These are phyloP conservation scores for Durio zibethinus DNA, from an alignment of 345 rosid species.

Conservation along the genomic window DNA sequence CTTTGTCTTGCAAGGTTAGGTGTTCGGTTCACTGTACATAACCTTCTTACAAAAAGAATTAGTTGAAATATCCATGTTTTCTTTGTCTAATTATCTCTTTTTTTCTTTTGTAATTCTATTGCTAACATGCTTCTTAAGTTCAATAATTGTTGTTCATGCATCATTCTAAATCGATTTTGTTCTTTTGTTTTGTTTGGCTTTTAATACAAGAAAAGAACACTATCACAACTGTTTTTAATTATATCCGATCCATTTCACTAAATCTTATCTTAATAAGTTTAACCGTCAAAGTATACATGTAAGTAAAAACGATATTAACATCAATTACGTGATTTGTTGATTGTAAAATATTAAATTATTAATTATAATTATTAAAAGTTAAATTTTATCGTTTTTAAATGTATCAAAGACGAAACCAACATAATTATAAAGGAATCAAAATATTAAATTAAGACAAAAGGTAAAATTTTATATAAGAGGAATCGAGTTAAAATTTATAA, in stretches of 20 bases:
- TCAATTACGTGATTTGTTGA: no score
- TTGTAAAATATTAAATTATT: no score
- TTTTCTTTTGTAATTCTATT: neutral
- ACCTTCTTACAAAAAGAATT: neutral
- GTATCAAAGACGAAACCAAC: no score
- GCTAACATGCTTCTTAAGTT: neutral
- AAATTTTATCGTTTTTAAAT: no score
- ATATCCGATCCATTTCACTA: neutral
- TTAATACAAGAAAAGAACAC: conserved; percentile 9
- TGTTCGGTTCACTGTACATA: neutral
- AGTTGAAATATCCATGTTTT: neutral
- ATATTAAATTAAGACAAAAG: no score
- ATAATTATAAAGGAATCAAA: no score
- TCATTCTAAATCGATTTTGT: neutral
- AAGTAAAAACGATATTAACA: no score
- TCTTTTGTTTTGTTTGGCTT: neutral
- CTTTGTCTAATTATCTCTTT: conserved; percentile 3
- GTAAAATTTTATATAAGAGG: no score
- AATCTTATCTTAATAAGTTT: neutral
- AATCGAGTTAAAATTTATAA: no score
- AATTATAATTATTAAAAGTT: no score
- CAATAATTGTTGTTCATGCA: conserved; percentile 7
- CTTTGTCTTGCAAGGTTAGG: neutral
- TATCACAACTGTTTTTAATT: neutral
- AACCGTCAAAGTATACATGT: no score